Base-by-base conservation (phyloP, 225 moss, liverwort and hornwort genomes). In the Sphagnum tenellum region DNA sequence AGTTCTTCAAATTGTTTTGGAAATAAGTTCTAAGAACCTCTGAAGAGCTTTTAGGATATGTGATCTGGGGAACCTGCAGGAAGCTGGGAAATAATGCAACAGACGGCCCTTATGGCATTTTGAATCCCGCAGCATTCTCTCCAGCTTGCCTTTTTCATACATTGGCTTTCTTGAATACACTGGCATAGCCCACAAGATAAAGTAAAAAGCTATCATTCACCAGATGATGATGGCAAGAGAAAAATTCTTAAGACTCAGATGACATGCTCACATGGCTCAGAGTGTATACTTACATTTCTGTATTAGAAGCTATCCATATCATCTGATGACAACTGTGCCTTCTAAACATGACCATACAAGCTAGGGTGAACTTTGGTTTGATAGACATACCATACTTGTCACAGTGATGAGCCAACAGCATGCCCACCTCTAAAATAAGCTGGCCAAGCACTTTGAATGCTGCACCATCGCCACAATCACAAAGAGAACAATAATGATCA, bases 21-120 rank as follows among this genome's bases (percentile, higher is more conserved):
- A 29, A 29, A 29, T 29, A 29, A 29, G 29, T 29, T 29, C 29
- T 29, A 29, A 29, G 29, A 29, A 29, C 29, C 29, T 29, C 29
- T 29, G 29, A 29, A 29, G 29, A 29, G 29, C 29, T 29, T 29
- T 29, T 29, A 29, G 29, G 29, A 29, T 29, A 29, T 29, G 29
- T 29, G 29, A 29, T 29, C 52, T 52, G 9, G 9, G 52, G 9
- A 52, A 91, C 91, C 89, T 87, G 74, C 66, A 72, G 47, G 80
- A 73, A 70, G 81, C 73, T 60, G 96, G 92, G 67, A 88, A 90
- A 67, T 96, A 96, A 79, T 92, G 92, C 79, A 96, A 72, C 9
- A 96, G 88, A 46, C 96, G 84, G 60, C 86, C 96, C 73, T 96
- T 96, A 75, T 96, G 96, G 66, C 86, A 85, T 68, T 82, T 76